These are phyloP conservation scores for Erucastrum elatum DNA, from an alignment of 345 rosid species.

Conservation along the genomic window DNA sequence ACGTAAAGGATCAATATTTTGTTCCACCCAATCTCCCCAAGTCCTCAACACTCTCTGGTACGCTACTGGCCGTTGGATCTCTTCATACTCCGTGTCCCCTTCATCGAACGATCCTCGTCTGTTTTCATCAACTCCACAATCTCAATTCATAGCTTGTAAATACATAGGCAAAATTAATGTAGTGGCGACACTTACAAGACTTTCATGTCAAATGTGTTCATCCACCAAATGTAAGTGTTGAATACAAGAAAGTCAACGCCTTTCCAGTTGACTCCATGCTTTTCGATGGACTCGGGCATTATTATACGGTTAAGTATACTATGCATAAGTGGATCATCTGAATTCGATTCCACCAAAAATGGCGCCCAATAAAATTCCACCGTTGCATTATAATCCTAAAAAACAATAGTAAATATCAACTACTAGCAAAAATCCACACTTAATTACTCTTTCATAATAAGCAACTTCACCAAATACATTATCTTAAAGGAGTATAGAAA, in stretches of 20 bases:
- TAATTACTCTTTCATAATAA: slow-evolving; percentile 17
- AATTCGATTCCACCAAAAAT: slow-evolving; percentile 85
- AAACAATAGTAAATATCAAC: background rate
- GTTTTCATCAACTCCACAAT: slow-evolving; percentile 18
- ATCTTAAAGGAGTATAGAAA: background rate
- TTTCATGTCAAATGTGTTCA: slow-evolving; percentile 84
- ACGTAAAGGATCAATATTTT: slow-evolving; percentile 64
- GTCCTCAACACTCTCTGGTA: slow-evolving; percentile 73
- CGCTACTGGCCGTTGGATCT: slow-evolving; percentile 70
- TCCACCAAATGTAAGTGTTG: slow-evolving; percentile 99
- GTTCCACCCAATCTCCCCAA: slow-evolving; percentile 86
- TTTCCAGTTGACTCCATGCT: slow-evolving; percentile 83
- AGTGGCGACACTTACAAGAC: slow-evolving; percentile 54
- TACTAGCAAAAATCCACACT: background rate
- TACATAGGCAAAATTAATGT: background rate
- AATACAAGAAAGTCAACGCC: slow-evolving; percentile 79
- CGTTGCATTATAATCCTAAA: slow-evolving; percentile 78
- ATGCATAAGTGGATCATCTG: slow-evolving; percentile 84
- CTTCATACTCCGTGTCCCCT: slow-evolving; percentile 71
- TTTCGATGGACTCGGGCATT: slow-evolving; percentile 79
- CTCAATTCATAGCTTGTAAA: background rate
- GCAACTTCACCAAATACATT: slow-evolving; percentile 14
- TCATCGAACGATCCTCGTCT: slow-evolving; percentile 87
- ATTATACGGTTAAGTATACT: slow-evolving; percentile 80
- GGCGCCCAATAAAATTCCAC: slow-evolving; percentile 99